A percentile compares a stretch with the other conserved stretches of the same genome.
Conservation (phyloP, 345 rosid species). For the Salix exigua region DNA sequence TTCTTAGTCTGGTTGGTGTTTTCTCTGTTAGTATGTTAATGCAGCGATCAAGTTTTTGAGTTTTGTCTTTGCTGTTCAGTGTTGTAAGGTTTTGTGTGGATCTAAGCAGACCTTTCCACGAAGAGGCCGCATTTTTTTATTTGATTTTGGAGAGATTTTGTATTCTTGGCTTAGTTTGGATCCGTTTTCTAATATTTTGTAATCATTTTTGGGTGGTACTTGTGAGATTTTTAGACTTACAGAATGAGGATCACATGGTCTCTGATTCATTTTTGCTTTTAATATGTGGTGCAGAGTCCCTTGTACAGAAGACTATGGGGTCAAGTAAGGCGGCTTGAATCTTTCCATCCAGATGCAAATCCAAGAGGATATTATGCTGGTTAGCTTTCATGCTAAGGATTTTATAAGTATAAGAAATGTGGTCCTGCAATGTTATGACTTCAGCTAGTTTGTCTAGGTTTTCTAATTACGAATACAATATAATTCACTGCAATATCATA, state of each 20-base stretch:
- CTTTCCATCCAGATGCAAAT: slow-evolving; percentile 75
- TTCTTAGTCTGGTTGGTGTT: background rate
- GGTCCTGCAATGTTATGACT: background rate
- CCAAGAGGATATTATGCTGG: slow-evolving; percentile 81
- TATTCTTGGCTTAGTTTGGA: slow-evolving; percentile 1
- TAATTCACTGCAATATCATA: background rate
- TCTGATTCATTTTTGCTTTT: background rate
- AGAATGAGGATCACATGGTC: background rate
- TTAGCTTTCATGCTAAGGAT: slow-evolving; percentile 23
- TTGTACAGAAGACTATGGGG: slow-evolving; percentile 84
- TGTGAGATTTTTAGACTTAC: background rate
- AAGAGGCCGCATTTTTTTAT: background rate
- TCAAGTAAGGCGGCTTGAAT: slow-evolving; percentile 64
- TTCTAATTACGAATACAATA: background rate
- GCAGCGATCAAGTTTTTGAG: background rate
- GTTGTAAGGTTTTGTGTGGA: slow-evolving; percentile 12
- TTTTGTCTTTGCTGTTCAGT: slow-evolving; percentile 1
- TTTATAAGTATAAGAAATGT: background rate
- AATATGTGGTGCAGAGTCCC: slow-evolving; percentile 51
- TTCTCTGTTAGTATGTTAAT: background rate
- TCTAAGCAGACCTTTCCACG: slow-evolving; percentile 10
- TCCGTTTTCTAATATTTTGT: slow-evolving; percentile 17
- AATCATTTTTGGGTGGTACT: background rate
- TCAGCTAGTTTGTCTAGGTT: background rate
- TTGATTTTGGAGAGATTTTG: background rate